Evolutionary conservation across 129 eudicot species (phyloP).

Genomic region (Oenanthe sinensis): DNA sequence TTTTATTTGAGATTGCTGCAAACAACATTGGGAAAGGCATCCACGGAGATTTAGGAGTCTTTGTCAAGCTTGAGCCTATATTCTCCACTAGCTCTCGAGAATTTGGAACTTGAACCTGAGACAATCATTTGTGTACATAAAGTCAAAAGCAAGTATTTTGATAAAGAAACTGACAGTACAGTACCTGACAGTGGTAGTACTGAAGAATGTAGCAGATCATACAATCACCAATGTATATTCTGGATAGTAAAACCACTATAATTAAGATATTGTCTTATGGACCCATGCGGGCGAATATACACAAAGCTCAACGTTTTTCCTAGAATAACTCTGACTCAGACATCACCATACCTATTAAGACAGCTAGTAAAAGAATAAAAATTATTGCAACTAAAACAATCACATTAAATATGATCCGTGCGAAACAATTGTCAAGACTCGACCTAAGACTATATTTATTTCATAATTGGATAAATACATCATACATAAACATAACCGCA

Average conservation of each 20-base stretch:
- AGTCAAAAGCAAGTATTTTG: neutral
- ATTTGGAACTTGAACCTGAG: slow-evolving; percentile 10
- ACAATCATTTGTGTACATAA: slow-evolving; percentile 15
- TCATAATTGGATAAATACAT: neutral
- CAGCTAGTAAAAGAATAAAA: neutral
- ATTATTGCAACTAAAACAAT: neutral
- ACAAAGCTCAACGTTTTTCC: neutral
- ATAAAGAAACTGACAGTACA: neutral
- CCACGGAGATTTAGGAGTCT: slow-evolving; percentile 40
- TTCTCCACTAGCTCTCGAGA: slow-evolving; percentile 8
- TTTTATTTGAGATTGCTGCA: slow-evolving; percentile 30
- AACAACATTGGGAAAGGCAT: slow-evolving; percentile 47
- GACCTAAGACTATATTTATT: neutral
- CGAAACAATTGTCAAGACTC: neutral
- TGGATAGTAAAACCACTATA: neutral
- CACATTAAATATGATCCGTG: neutral
- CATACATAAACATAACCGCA: neutral
- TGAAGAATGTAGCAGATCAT: neutral
- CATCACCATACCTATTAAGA: neutral
- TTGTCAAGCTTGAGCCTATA: slow-evolving; percentile 2
- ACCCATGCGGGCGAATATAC: neutral
- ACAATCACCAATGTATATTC: neutral
- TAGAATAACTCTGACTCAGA: neutral
- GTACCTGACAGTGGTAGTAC: neutral
- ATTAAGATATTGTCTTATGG: neutral